Evolutionary conservation across 495 filamentous ascomycete genomes (phyloP), one percentile per base, ranked within the genome.

Genomic region (Aspergillus olivimuriae): DNA sequence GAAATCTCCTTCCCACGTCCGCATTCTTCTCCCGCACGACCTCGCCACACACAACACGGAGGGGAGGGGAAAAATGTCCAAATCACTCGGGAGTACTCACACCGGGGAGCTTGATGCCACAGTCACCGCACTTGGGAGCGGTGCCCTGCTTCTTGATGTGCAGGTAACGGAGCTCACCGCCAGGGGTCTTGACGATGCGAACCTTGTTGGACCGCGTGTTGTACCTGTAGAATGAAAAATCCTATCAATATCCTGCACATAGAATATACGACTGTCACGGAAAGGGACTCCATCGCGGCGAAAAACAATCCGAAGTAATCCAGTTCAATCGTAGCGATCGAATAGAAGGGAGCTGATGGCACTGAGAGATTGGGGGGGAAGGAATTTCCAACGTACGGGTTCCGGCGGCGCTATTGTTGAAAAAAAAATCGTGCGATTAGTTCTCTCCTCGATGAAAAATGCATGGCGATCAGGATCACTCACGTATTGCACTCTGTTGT

Each of bases 131-230:
- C 77, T 97, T 97, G 58, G 92, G 91, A 55, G 87, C 82, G 58
- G 86, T 90, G 53, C 88, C 90, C 72, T 82, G 83, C 84, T 97
- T 97, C 84, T 96, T 96, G 77, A 94, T 88, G 82, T 97, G 89
- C 55, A 96, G 87, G 62, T 94, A 84, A 62, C 89, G 85, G 51
- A 94, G 83, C 67, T 88, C 76, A 64, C 92, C 92, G 66, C 92
- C 92, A 45, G 92, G 92, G 47, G 92, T 98, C 78, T 89, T 92
- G 74, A 95, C 68, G 68, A 96, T 78, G 66, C 92, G 86, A 67
- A 91, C 89, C 74, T 87, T 89, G 85, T 98, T 96, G 63, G 87
- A 92, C 67, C 79, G 76, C 72, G 91, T 95, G 78, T 95, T 96
- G 83, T 95, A 97, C 58, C 84, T 87, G 56, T 52, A 51, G 44